phyloP scores from a whole-genome alignment of 2,329 filamentous ascomycete species.

The Paraphaeosphaeria sporulosa region DNA sequence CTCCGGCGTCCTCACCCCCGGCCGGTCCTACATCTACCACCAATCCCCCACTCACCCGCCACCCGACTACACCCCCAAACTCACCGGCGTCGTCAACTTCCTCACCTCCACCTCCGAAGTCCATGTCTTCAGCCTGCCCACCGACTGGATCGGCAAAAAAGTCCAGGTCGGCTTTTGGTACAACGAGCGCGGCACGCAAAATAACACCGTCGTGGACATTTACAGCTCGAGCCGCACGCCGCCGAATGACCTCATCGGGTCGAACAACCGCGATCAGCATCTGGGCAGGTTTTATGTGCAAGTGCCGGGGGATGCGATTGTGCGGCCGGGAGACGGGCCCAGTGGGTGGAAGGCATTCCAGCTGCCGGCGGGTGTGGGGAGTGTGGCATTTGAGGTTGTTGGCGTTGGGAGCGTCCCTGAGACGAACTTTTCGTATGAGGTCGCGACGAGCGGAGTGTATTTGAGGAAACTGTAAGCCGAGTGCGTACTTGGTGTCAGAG shows the following conservation, averaged over 20 bases:
- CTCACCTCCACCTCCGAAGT: neutral
- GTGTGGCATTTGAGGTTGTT: constrained; percentile 1
- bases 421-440: neutral
- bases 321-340: neutral
- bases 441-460: constrained; percentile 1
- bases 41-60: neutral
- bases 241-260: neutral
- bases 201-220: neutral
- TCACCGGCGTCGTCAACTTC: neutral
- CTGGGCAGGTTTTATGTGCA: neutral
- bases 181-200: neutral
- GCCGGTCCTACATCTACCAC: neutral
- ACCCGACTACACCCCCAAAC: constrained; percentile 3
- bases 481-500: too few species aligned
- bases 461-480: neutral
- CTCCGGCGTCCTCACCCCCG: neutral
- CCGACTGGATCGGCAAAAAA: constrained; percentile 1
- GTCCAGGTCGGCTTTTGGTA: constrained; percentile 4
- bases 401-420: neutral
- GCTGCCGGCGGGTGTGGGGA: neutral
- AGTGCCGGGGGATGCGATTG: neutral
- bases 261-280: constrained; percentile 5
- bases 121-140: constrained; percentile 1
- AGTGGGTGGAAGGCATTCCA: neutral
- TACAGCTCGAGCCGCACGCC: neutral